phyloP scores from a whole-genome alignment of 2,329 filamentous ascomycete genomes.

The Blastomyces gilchristii region DNA sequence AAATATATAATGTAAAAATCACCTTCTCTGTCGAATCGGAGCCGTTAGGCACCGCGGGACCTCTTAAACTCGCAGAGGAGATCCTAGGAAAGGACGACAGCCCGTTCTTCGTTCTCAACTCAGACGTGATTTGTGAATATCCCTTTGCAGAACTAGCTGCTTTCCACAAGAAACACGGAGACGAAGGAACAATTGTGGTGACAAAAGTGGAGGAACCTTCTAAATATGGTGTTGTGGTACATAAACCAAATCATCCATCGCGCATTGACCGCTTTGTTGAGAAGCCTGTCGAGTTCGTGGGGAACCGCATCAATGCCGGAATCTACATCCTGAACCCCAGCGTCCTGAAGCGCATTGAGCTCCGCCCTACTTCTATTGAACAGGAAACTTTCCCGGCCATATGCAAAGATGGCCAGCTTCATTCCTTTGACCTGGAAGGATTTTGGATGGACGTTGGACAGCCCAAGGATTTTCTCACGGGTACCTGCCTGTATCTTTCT shows the following conservation, averaged over 20 bases:
- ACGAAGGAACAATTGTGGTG: conserved; percentile 95
- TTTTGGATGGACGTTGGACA: conserved; percentile 99
- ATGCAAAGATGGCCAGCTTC: conserved; percentile 75
- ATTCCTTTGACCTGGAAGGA: conserved; percentile 92
- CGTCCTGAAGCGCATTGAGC: conserved; percentile 81
- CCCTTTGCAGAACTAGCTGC: conserved; percentile 81
- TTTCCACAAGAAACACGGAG: conserved; percentile 86
- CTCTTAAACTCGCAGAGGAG: conserved; percentile 86
- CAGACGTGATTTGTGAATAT: conserved; percentile 96
- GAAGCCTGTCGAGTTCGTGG: conserved; percentile 97
- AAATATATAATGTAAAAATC: conserved; percentile 87
- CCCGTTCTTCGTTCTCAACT: conserved; percentile 98
- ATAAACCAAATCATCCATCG: conserved; percentile 83
- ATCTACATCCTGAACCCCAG: conserved; percentile 96
- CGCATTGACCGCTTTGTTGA: conserved; percentile 98
- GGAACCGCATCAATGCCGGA: conserved; percentile 97
- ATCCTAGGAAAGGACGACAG: conserved; percentile 86
- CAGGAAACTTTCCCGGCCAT: conserved; percentile 98
- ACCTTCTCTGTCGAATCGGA: conserved; percentile 95
- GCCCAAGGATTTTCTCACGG: conserved; percentile 94
- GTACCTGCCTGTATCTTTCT: conserved; percentile 91
- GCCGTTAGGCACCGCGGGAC: conserved; percentile 87
- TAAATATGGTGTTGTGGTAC: conserved; percentile 97
- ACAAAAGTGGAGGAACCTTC: conserved; percentile 98
- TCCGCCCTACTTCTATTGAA: conserved; percentile 93